These are phyloP conservation scores for Alternaria sp. DNA, from an alignment of 2,329 filamentous ascomycete genomes.

Conservation along the genomic window DNA sequence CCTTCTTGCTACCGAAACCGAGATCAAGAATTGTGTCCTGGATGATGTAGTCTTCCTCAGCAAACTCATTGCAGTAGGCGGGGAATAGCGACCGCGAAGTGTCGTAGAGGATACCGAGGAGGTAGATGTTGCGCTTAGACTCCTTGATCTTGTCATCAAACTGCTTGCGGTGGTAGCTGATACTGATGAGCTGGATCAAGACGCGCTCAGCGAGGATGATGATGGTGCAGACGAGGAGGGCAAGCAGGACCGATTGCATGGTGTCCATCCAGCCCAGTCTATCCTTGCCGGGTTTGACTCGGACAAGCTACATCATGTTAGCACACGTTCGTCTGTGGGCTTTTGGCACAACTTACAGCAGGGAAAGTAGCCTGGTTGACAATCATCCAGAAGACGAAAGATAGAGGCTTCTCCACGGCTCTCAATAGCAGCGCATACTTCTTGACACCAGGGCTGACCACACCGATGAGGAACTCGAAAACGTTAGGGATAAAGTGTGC, in stretches of 20 bases:
- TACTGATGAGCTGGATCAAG: conserved; percentile 82
- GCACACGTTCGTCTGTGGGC: neutral
- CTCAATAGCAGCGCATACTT: conserved; percentile 69
- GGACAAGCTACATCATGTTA: conserved; percentile 15
- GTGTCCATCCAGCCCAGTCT: conserved; percentile 60
- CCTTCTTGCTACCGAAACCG: conserved; percentile 67
- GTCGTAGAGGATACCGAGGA: conserved; percentile 87
- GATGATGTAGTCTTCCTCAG: conserved; percentile 91
- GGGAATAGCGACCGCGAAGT: conserved; percentile 89
- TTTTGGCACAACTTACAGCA: conserved; percentile 40
- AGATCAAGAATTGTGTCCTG: conserved; percentile 73
- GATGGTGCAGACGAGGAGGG: conserved; percentile 72
- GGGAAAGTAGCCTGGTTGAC: conserved; percentile 68
- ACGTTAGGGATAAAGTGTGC: conserved; percentile 66
- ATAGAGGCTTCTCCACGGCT: conserved; percentile 68
- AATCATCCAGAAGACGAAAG: conserved; percentile 68
- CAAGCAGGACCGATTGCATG: conserved; percentile 71
- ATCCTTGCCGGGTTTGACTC: conserved; percentile 22
- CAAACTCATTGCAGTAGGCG: conserved; percentile 89
- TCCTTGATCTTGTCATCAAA: conserved; percentile 85
- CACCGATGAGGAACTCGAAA: conserved; percentile 69
- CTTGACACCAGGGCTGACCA: conserved; percentile 70
- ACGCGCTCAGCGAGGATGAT: conserved; percentile 80
- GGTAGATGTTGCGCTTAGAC: conserved; percentile 84
- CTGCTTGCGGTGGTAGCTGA: conserved; percentile 85